Base-by-base conservation (phyloP, 192 early-diverging fungal genomes). In the Powellomyces hirtus region DNA sequence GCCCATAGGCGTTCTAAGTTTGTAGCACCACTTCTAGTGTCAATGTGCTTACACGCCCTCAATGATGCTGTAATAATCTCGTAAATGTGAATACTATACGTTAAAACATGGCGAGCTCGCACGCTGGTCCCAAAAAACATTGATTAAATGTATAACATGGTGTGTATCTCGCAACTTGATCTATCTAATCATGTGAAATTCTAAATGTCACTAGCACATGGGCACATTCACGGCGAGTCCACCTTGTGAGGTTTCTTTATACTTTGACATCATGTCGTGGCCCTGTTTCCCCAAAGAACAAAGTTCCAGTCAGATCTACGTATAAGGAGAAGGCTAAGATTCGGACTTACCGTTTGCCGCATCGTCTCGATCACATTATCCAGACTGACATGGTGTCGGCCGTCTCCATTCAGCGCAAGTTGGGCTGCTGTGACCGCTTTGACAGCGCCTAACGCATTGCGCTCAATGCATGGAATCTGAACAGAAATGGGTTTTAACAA, bases 351-450 rank as follows among this genome's bases (percentile, higher is more conserved):
- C 16, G 90, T 93, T 81, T 97, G 90, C 50, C 92, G 86, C 91
- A 94, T 92, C 4, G 91, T 92, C 84, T 92, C 90, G 71, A 93
- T 93, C 40, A 93, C 92, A 71, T 94, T 88, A 73, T 94, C 94
- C 35, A 97, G 81, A n/a, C 91, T 90, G 16, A 98, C 96, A 26
- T 91, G 75, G 72, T 94, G 94, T 40, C 80, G 80, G 22, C 96
- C 94, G 64, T 94, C 92, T n/a, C 93, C 93, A 64, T 96, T 93
- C 42, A 98, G 79, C 4, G 96, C 94, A 67, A 98, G 78, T 75
- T 98, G 96, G 1, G 96, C 92, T 16, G 96, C 96, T 6, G 94
- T 93, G 59, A 98, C 88, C 24, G 96, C 94, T 81, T 98, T 98
- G 50, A 98, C 94, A 0, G 94, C 93, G 0, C 90, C 96, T 1